Percentiles rank a stretch among this genome's conserved stretches.
phyloP scores from a whole-genome alignment of 208 protist species.

The Crithidia bombi region DNA sequence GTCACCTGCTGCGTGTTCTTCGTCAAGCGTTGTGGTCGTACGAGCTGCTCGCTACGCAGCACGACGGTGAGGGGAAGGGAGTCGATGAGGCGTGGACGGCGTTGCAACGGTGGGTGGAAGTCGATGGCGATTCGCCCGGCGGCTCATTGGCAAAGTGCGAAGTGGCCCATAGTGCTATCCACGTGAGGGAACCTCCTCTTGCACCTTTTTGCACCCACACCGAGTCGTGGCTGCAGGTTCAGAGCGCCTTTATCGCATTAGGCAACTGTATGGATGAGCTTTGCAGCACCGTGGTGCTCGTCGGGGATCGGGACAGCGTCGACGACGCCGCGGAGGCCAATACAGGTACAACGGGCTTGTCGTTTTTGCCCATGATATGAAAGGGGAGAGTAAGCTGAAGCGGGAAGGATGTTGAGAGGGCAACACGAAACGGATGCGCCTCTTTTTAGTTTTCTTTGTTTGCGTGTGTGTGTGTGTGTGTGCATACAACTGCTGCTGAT shows the following conservation, averaged over 20 bases:
- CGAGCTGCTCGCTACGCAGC: slow-evolving; percentile 29
- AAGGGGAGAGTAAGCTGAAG: not conserved
- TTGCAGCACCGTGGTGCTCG: slow-evolving; percentile 42
- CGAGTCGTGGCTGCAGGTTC: slow-evolving; percentile 43
- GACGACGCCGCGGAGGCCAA: too few relatives aligned
- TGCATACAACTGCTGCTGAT: not conserved
- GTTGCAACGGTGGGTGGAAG: slow-evolving; percentile 18
- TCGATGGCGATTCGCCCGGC: not conserved
- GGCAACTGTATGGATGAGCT: slow-evolving; percentile 43
- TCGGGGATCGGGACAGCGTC: too few relatives aligned
- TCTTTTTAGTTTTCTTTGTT: slow-evolving; percentile 19
- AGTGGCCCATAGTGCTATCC: too few relatives aligned
- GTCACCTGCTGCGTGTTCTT: slow-evolving; percentile 7
- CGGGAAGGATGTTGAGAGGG: not conserved
- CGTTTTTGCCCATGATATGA: slow-evolving; percentile 25
- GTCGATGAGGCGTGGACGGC: slow-evolving; percentile 21
- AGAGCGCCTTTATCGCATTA: slow-evolving; percentile 36
- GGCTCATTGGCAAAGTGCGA: too few relatives aligned
- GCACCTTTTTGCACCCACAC: too few relatives aligned
- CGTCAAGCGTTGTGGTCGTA: slow-evolving; percentile 34
- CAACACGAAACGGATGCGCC: not conserved
- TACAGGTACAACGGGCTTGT: not conserved
- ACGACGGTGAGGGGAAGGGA: slow-evolving; percentile 9
- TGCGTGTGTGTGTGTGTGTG: not conserved
- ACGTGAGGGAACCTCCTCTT: too few relatives aligned